Conservation (phyloP, 2,329 filamentous ascomycete genomes). For the Setomelanomma holmii region DNA sequence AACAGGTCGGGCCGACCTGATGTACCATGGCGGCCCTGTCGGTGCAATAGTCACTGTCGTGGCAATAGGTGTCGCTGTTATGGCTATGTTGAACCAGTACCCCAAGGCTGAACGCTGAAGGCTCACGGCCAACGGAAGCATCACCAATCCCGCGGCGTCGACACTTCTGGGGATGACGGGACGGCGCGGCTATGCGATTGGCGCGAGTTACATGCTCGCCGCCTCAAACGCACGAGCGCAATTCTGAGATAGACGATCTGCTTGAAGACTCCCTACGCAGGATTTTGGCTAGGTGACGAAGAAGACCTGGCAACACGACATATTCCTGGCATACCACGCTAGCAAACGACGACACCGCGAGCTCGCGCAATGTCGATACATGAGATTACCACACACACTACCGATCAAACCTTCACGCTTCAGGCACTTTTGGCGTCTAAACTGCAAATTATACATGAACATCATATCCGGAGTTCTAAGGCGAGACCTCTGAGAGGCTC, state of each 20-base stretch:
- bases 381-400: not conserved
- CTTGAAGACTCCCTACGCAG: no score
- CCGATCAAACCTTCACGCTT: not conserved
- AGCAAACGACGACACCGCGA: not conserved
- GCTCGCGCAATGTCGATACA: not conserved
- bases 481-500: conserved; percentile 4
- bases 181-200: no score
- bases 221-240: no score
- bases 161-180: not conserved
- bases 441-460: conserved; percentile 2
- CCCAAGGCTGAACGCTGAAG: conserved; percentile 54
- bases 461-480: conserved; percentile 9
- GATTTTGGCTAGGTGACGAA: conserved; percentile 19
- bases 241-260: no score
- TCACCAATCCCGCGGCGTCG: not conserved
- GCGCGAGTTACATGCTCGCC: no score
- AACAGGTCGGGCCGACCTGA: conserved; percentile 35
- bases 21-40: conserved; percentile 47
- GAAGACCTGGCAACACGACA: not conserved
- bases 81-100: conserved; percentile 53
- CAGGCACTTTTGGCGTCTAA: not conserved
- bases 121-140: not conserved
- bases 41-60: conserved; percentile 50
- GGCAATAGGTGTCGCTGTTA: conserved; percentile 49
- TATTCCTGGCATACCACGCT: not conserved